Conservation (phyloP, 2,329 filamentous ascomycete genomes). For the Cercospora sp. region DNA sequence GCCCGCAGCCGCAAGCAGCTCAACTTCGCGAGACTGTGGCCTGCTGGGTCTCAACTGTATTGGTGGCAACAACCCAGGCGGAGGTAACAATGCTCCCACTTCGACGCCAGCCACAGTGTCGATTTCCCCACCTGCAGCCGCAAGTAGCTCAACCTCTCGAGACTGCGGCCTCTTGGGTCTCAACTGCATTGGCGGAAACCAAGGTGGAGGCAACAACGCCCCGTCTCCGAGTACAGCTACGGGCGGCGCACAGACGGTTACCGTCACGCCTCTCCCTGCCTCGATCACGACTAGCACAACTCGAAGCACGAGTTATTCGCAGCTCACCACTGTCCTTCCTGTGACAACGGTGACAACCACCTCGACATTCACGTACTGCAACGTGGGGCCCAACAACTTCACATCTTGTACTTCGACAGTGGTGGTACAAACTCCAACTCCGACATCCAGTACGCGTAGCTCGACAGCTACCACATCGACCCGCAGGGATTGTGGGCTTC, state of each 20-base stretch:
- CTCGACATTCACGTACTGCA: conserved; percentile 31
- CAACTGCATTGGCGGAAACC: neutral
- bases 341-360: conserved; percentile 29
- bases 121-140: neutral
- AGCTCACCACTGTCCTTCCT: conserved; percentile 21
- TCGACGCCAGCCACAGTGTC: neutral
- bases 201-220: neutral
- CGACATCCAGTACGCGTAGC: neutral
- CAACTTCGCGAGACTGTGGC: neutral
- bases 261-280: conserved; percentile 13
- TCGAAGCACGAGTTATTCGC: conserved; percentile 11
- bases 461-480: neutral
- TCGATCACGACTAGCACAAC: conserved; percentile 15
- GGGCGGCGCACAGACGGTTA: neutral
- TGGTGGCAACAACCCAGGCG: neutral
- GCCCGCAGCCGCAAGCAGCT: neutral
- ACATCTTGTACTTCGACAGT: conserved; percentile 6
- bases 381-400: conserved; percentile 9
- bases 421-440: neutral
- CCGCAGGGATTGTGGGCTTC: neutral
- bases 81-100: neutral
- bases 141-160: neutral
- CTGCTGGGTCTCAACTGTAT: conserved; percentile 2
- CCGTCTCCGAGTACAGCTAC: neutral
- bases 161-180: neutral